phyloP scores from a whole-genome alignment of 2,329 filamentous ascomycete genomes.

The Fonsecaea erecta region DNA sequence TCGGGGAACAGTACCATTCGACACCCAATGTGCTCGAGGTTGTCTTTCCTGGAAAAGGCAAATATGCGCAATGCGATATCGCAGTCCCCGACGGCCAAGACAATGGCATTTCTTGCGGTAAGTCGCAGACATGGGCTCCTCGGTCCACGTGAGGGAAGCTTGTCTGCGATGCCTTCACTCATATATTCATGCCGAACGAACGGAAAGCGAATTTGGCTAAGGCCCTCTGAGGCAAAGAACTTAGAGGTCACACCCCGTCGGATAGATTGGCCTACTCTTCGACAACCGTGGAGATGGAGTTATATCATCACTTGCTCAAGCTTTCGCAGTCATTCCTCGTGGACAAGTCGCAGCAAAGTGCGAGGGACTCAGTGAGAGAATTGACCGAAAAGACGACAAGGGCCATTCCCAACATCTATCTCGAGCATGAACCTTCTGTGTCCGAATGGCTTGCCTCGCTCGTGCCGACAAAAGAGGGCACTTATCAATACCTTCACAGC shows the following conservation, averaged over 20 bases:
- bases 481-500: slow-evolving; percentile 24
- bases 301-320: background rate
- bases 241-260: no score
- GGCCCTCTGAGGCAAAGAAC: no score
- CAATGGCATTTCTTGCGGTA: background rate
- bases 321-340: background rate
- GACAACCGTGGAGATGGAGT: background rate
- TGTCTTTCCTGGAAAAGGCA: background rate
- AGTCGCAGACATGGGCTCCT: background rate
- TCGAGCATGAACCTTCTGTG: slow-evolving; percentile 31
- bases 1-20: background rate
- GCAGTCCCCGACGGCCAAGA: background rate
- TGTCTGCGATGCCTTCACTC: background rate
- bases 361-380: background rate
- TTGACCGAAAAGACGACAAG: background rate
- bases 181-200: background rate
- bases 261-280: background rate
- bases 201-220: no score
- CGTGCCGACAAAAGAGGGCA: slow-evolving; percentile 19
- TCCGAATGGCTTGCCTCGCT: slow-evolving; percentile 27
- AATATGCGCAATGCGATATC: background rate
- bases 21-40: background rate
- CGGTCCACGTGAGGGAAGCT: background rate
- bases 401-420: slow-evolving; percentile 24
- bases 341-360: background rate